phyloP scores from a whole-genome alignment of 345 rosid species.

The Pistacia atlantica region DNA sequence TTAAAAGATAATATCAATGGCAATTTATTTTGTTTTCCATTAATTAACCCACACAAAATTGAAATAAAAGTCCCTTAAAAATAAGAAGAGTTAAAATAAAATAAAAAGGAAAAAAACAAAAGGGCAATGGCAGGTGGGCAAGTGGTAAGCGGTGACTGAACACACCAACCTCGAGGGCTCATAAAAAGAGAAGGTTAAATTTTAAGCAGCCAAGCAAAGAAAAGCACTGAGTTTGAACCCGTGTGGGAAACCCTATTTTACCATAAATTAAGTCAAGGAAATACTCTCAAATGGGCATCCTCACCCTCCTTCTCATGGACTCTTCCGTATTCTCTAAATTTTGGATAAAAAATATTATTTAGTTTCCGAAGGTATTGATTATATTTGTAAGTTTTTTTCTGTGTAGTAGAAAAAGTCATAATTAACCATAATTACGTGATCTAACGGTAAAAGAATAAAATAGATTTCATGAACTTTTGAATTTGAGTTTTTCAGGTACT shows the following conservation, averaged over 20 bases:
- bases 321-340: neutral
- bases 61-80: too few species aligned
- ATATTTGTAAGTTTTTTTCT: too few species aligned
- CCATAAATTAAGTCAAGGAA: neutral
- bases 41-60: neutral
- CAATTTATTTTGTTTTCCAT: neutral
- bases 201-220: neutral
- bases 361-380: too few species aligned
- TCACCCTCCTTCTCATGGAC: neutral
- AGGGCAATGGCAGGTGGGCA: neutral
- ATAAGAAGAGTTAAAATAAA: neutral
- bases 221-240: neutral
- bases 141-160: neutral
- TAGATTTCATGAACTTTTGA: too few species aligned
- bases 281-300: neutral
- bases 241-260: neutral
- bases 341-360: too few species aligned
- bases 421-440: too few species aligned
- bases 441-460: too few species aligned
- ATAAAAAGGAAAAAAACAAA: neutral
- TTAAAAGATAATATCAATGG: too few species aligned
- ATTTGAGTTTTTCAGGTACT: too few species aligned
- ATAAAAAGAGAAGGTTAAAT: neutral
- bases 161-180: constrained; percentile 8
- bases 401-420: too few species aligned